phyloP scores from a whole-genome alignment of 2,329 filamentous ascomycete species.

The Pestalotiopsis sp. region DNA sequence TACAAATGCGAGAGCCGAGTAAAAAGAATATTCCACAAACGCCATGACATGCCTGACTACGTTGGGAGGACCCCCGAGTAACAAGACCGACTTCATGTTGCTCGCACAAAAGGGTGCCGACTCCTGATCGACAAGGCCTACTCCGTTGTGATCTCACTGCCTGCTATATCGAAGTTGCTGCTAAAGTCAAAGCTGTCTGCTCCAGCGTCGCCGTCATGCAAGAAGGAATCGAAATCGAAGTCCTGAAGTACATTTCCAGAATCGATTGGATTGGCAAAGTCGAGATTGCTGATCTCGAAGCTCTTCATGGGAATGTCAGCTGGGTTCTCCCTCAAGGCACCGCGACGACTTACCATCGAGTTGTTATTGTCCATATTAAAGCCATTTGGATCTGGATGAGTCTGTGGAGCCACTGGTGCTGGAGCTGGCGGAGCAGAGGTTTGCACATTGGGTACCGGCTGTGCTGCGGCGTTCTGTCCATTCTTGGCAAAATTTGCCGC shows the following conservation, averaged over 20 bases:
- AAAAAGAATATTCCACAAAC: slow-evolving; percentile 26
- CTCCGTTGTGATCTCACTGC: slow-evolving; percentile 59
- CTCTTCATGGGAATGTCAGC: slow-evolving; percentile 17
- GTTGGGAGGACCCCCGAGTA: not conserved
- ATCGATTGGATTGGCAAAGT: slow-evolving; percentile 9
- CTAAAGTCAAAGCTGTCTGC: slow-evolving; percentile 56
- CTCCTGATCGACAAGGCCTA: slow-evolving; percentile 30
- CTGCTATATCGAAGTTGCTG: slow-evolving; percentile 54
- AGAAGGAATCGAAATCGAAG: slow-evolving; percentile 69
- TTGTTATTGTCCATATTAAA: slow-evolving; percentile 45
- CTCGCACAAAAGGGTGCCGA: not conserved
- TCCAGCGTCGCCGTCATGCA: slow-evolving; percentile 56
- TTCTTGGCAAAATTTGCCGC: slow-evolving; percentile 48
- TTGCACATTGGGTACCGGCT: slow-evolving; percentile 42
- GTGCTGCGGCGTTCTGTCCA: slow-evolving; percentile 41
- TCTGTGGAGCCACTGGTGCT: slow-evolving; percentile 43
- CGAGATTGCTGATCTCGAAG: not conserved
- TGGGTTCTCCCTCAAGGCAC: slow-evolving; percentile 9
- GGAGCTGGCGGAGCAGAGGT: slow-evolving; percentile 42
- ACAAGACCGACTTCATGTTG: not conserved
- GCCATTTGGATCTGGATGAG: slow-evolving; percentile 46
- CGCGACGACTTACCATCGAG: slow-evolving; percentile 41
- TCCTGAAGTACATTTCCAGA: slow-evolving; percentile 47
- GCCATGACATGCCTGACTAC: slow-evolving; percentile 31
- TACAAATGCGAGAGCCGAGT: not conserved